Evolutionary conservation across 2,329 filamentous ascomycete genomes (phyloP), one percentile per base, ranked within the genome.

Genomic region (Cryphonectria radicalis): DNA sequence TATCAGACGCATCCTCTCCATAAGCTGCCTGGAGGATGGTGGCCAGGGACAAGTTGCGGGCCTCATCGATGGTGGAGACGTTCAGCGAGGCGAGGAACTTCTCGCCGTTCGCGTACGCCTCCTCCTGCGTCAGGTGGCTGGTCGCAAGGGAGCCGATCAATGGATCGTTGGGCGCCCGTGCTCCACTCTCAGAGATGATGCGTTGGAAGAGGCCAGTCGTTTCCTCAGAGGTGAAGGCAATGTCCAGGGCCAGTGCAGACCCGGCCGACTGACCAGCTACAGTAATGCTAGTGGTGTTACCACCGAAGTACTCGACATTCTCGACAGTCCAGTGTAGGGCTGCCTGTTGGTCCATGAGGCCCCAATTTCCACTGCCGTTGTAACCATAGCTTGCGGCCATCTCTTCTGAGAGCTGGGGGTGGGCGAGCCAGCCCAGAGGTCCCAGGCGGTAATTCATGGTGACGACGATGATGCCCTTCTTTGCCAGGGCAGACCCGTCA

Each of bases 401-500:
- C 60, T 68, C 67, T 3, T 25, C 67, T 2, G 87, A 86, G 74
- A 74, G 77, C 75, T 91, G 86, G n/a, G 86, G 81, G 68, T 88
- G 84, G 1, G 88, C 87, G 11, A 95, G 83, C 77, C 94, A 95
- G 0, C 93, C 92, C 74, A 90, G 93, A 0, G 88, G 85, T 0
- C 92, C 92, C 17, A 95, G 91, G 5, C 92, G 89, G 77, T 94
- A 94, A 79, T 93, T 94, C 80, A 93, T 87, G 14, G 85, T 90
- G 1, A 94, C 91, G 0, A 93, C 88, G 0, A 95, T 81, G 35
- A 94, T 90, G n/a, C 87, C 86, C 0, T 89, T 89, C 66, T 81
- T 75, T 62, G 92, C 83, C 50, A 93, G 78, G 1, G 86, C 87
- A 2, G 82, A 84, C 0, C 87, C 90, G 75, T 92, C 86, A 71